phyloP scores from a whole-genome alignment of 495 filamentous ascomycete genomes.

The Hyaloscypha variabilis region DNA sequence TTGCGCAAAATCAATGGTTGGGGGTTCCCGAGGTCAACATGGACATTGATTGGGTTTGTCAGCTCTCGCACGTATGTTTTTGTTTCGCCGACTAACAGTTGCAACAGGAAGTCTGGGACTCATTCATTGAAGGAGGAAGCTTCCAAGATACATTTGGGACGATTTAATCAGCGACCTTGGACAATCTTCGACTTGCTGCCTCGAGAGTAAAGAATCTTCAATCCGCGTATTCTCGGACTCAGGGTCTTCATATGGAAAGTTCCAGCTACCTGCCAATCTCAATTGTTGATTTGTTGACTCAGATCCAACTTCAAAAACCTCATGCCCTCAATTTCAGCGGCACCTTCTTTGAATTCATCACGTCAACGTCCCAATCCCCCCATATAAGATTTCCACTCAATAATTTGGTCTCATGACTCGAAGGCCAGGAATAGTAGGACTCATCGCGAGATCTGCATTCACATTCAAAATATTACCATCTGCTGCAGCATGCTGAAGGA shows the following conservation, averaged over 20 bases:
- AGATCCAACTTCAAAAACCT: background rate
- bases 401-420: too few relatives aligned
- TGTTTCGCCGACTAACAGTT: background rate
- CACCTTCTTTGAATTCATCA: background rate
- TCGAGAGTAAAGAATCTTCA: too few relatives aligned
- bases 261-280: too few relatives aligned
- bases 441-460: too few relatives aligned
- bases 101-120: conserved; percentile 23
- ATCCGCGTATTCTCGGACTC: too few relatives aligned
- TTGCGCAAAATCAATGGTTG: background rate
- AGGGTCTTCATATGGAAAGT: too few relatives aligned
- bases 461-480: too few relatives aligned
- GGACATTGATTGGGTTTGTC: conserved; percentile 15
- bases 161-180: background rate
- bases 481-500: too few relatives aligned
- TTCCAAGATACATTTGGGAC: conserved; percentile 24
- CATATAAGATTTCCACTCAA: background rate
- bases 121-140: conserved; percentile 27
- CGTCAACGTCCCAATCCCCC: background rate
- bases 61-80: background rate
- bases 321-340: background rate
- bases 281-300: background rate
- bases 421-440: too few relatives aligned
- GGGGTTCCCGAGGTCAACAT: background rate
- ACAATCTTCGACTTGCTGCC: too few relatives aligned